phyloP scores from a whole-genome alignment of 1,284 basidiomycete species.

The Cystobasidiaceae sp. region DNA sequence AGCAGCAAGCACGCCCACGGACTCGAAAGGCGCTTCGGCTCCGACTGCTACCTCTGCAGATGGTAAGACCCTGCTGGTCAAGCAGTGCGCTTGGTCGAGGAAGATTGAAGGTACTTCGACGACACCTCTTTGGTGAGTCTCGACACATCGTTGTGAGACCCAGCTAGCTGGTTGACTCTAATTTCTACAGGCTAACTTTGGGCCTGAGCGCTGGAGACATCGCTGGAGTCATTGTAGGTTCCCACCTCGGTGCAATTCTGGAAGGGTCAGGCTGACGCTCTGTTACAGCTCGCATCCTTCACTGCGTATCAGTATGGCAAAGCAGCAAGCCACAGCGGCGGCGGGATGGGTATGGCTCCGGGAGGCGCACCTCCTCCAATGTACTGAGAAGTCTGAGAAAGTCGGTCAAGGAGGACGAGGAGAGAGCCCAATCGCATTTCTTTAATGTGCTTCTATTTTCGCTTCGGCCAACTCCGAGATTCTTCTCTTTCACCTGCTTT shows the following conservation, averaged over 20 bases:
- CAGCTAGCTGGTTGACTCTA: neutral
- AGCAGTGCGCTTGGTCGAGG: conserved; percentile 3
- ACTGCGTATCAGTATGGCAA: conserved; percentile 17
- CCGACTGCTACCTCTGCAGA: neutral
- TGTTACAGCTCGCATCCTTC: neutral
- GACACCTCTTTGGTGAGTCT: conserved; percentile 13
- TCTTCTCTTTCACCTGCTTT: too few species aligned
- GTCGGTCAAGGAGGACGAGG: too few species aligned
- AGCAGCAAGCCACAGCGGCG: neutral
- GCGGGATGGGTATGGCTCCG: neutral
- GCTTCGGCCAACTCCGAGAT: too few species aligned
- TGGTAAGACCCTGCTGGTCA: neutral
- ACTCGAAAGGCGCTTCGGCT: neutral
- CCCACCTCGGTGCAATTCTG: neutral
- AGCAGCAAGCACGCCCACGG: neutral
- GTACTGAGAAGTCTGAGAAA: neutral
- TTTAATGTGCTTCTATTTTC: too few species aligned
- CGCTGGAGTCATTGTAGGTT: conserved; percentile 11
- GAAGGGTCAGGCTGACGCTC: neutral
- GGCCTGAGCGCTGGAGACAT: conserved; percentile 13
- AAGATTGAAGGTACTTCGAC: conserved; percentile 18
- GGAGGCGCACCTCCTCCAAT: conserved; percentile 15
- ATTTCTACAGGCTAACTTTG: conserved; percentile 3
- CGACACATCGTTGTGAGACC: neutral
- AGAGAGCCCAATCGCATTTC: too few species aligned